Conservation (phyloP, 2,329 filamentous ascomycete species). For the Penicillium sp. region DNA sequence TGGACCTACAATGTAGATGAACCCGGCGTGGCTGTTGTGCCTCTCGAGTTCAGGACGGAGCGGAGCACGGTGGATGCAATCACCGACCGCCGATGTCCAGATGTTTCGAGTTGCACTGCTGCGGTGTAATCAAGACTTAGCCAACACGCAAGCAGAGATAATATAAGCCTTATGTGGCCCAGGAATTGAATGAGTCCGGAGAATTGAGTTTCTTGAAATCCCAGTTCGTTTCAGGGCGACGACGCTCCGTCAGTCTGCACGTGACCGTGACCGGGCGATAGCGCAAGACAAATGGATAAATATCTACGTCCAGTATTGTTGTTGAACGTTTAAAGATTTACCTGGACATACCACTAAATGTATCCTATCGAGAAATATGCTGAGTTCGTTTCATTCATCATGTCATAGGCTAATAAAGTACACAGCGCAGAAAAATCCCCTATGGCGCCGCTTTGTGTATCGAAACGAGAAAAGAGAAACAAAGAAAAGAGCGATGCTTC, state of each 20-base stretch:
- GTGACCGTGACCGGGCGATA: background rate
- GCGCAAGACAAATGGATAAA: too few species aligned
- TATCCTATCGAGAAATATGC: background rate
- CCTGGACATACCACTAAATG: too few species aligned
- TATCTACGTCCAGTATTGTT: too few species aligned
- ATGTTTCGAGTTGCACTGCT: background rate
- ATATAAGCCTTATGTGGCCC: background rate
- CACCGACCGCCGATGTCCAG: slow-evolving; percentile 21
- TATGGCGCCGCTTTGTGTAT: background rate
- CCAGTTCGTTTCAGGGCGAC: background rate
- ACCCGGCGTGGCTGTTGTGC: background rate
- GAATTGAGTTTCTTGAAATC: background rate
- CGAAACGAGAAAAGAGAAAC: background rate
- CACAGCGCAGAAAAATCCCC: background rate
- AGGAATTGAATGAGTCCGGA: background rate
- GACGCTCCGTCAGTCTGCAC: background rate
- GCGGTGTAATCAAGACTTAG: background rate
- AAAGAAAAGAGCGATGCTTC: background rate
- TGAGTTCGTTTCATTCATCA: background rate
- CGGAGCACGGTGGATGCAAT: slow-evolving; percentile 20
- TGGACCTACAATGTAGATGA: background rate
- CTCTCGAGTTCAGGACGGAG: background rate
- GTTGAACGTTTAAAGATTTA: too few species aligned
- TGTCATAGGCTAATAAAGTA: background rate
- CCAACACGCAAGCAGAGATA: background rate